phyloP scores from a whole-genome alignment of 306 rosid species.

The Prunus mira region DNA sequence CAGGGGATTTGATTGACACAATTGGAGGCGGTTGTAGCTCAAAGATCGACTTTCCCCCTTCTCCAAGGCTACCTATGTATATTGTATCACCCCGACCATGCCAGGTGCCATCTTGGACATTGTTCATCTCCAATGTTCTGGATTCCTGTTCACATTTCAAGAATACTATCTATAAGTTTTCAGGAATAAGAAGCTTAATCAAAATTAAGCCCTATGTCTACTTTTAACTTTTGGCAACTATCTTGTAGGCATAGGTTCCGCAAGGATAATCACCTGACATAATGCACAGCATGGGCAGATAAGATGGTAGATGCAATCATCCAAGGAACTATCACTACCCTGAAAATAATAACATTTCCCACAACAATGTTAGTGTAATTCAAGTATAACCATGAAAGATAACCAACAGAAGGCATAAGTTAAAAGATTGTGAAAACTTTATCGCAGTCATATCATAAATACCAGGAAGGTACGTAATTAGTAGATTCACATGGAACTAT shows the following conservation, averaged over 20 bases:
- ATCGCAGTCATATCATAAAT: background rate
- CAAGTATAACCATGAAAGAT: conserved; percentile 11
- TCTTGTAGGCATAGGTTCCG: background rate
- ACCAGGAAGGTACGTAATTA: background rate
- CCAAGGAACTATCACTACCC: conserved; percentile 54
- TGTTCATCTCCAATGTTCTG: conserved; percentile 93
- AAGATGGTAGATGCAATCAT: conserved; percentile 56
- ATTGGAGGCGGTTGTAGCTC: conserved; percentile 61
- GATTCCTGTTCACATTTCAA: conserved; percentile 60
- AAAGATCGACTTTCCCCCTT: conserved; percentile 47
- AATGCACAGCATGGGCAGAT: conserved; percentile 57
- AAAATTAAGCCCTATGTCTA: background rate
- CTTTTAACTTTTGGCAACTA: background rate
- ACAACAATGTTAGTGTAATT: conserved; percentile 1
- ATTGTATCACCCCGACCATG: conserved; percentile 90
- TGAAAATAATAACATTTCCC: conserved; percentile 17
- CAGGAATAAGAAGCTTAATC: background rate
- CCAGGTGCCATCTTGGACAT: conserved; percentile 96
- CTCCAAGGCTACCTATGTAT: conserved; percentile 64
- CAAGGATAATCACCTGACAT: conserved; percentile 40
- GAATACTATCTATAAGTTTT: conserved; percentile 12
- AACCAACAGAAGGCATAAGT: background rate
- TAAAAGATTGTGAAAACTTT: background rate
- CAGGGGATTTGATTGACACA: conserved; percentile 41
- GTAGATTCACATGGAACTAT: background rate